A percentile compares a stretch with the other conserved stretches of the same genome.
These are phyloP conservation scores for Trichoderma asperellum DNA, from an alignment of 2,329 filamentous ascomycete species.

Conservation along the genomic window DNA sequence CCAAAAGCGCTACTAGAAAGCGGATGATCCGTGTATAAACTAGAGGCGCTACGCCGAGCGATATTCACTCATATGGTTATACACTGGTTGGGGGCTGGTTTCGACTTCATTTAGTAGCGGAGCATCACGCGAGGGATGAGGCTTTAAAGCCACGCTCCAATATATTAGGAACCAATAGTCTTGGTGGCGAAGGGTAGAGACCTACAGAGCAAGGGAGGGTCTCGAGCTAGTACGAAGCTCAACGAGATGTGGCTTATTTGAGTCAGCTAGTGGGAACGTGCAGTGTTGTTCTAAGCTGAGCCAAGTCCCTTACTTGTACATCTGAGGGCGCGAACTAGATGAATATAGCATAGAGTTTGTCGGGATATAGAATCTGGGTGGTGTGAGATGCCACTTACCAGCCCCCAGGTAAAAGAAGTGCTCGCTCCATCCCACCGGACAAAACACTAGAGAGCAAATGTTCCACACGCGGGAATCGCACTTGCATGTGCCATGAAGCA, in stretches of 20 bases:
- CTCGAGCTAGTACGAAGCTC: neutral
- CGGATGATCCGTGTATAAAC: neutral
- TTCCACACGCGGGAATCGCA: constrained; percentile 3
- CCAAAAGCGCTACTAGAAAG: neutral
- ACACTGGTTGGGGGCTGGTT: constrained; percentile 9
- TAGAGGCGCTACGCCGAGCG: constrained; percentile 5
- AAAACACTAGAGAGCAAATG: neutral
- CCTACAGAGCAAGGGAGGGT: neutral
- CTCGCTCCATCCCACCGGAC: neutral
- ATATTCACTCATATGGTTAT: neutral
- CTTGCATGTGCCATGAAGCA: constrained; percentile 16
- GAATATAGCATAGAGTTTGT: constrained; percentile 23
- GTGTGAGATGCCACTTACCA: constrained; percentile 11
- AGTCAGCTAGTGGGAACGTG: neutral
- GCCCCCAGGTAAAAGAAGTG: constrained; percentile 9
- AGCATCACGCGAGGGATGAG: neutral
- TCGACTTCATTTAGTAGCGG: constrained; percentile 3
- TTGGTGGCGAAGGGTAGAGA: constrained; percentile 3
- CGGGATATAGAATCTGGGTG: constrained; percentile 17
- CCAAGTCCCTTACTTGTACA: neutral
- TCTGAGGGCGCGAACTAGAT: constrained; percentile 8
- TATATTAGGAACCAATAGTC: constrained; percentile 5
- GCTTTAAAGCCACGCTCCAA: constrained; percentile 4
- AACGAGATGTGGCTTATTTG: constrained; percentile 2
- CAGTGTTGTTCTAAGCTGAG: neutral